These are phyloP conservation scores for Metarhizium brunneum DNA, from an alignment of 2,329 filamentous ascomycete species.

Conservation along the genomic window DNA sequence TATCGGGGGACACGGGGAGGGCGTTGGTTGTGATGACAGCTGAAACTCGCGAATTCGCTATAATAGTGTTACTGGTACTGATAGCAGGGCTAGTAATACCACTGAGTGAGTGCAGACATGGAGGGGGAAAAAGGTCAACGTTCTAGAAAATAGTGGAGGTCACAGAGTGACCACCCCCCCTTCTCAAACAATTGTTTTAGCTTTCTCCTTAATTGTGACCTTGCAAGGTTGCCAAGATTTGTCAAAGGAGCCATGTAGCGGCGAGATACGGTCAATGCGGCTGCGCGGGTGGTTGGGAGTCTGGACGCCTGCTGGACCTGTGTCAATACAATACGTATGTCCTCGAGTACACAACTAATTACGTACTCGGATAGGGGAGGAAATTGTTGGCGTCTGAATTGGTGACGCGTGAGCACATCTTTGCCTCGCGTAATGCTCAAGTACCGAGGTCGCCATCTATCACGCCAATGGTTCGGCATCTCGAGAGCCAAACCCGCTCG, in stretches of 20 bases:
- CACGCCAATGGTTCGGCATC: too few relatives aligned
- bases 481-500: too few relatives aligned
- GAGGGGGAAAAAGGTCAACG: neutral
- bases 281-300: neutral
- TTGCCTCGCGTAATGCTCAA: too few relatives aligned
- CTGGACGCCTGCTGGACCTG: neutral
- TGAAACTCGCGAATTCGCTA: too few relatives aligned
- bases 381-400: too few relatives aligned
- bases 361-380: too few relatives aligned
- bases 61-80: too few relatives aligned
- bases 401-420: too few relatives aligned
- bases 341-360: neutral
- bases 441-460: too few relatives aligned
- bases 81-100: neutral
- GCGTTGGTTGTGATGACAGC: too few relatives aligned
- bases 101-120: neutral
- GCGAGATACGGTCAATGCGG: constrained; percentile 1
- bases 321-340: neutral
- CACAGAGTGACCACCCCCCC: neutral
- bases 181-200: neutral
- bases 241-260: neutral
- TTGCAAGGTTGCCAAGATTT: neutral
- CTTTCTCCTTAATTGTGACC: neutral
- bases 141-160: neutral
- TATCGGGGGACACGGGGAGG: too few relatives aligned